phyloP scores from a whole-genome alignment of 2,329 filamentous ascomycete species.

The Colletotrichum ledebouriae region DNA sequence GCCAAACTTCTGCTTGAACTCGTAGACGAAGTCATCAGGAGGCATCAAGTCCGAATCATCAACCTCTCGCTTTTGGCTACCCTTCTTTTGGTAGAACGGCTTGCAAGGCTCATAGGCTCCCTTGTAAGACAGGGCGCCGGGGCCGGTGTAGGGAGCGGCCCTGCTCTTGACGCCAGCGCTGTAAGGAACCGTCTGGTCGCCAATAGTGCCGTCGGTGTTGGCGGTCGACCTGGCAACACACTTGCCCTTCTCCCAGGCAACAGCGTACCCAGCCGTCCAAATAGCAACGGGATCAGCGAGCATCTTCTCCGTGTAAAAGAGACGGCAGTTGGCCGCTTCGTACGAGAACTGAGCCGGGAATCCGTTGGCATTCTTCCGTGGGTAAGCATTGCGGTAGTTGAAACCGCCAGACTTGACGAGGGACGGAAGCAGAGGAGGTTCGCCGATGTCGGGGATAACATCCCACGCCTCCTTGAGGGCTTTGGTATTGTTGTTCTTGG shows the following conservation, averaged over 20 bases:
- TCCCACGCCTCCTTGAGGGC: not conserved
- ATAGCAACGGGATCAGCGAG: slow-evolving; percentile 59
- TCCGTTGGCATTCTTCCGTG: slow-evolving; percentile 40
- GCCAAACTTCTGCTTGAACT: slow-evolving; percentile 12
- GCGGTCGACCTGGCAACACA: slow-evolving; percentile 48
- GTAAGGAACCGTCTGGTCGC: slow-evolving; percentile 19
- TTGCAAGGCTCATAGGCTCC: slow-evolving; percentile 19
- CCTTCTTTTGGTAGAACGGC: slow-evolving; percentile 11
- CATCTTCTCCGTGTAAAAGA: slow-evolving; percentile 68
- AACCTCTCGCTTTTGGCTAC: slow-evolving; percentile 16
- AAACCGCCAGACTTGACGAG: slow-evolving; percentile 57
- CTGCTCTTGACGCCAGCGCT: slow-evolving; percentile 22
- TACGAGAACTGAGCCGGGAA: slow-evolving; percentile 70
- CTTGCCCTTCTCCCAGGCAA: slow-evolving; percentile 52
- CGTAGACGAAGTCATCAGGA: slow-evolving; percentile 17
- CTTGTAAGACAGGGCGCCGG: slow-evolving; percentile 29
- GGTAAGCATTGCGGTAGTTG: slow-evolving; percentile 57
- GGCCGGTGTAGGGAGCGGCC: slow-evolving; percentile 31
- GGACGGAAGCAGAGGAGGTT: slow-evolving; percentile 31
- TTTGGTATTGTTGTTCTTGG: slow-evolving; percentile 30
- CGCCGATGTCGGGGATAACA: slow-evolving; percentile 19
- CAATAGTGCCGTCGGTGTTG: slow-evolving; percentile 37
- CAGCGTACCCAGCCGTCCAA: slow-evolving; percentile 61
- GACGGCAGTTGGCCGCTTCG: slow-evolving; percentile 68
- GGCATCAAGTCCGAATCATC: slow-evolving; percentile 4